A percentile compares a stretch with the other conserved stretches of the same genome.
phyloP scores from a whole-genome alignment of 306 rosid genomes.

The Gynostemma pentaphyllum region DNA sequence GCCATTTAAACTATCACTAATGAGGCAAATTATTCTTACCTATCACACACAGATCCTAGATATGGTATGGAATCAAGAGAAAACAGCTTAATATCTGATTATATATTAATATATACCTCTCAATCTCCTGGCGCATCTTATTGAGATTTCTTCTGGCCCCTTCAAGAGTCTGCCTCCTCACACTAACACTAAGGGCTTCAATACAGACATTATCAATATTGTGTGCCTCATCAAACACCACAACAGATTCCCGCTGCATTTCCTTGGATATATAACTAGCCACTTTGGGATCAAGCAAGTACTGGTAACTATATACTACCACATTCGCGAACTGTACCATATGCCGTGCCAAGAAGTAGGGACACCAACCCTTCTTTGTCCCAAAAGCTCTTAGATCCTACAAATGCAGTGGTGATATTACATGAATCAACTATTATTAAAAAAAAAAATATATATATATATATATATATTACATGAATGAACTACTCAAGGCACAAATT shows the following conservation, averaged over 20 bases:
- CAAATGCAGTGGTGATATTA: background rate
- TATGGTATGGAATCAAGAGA: background rate
- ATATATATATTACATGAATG: too few species aligned
- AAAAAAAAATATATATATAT: too few species aligned
- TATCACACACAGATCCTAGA: background rate
- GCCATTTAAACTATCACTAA: background rate
- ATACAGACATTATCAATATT: conserved; percentile 92
- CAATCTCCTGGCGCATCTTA: conserved; percentile 79
- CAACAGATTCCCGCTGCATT: conserved; percentile 90
- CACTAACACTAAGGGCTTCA: conserved; percentile 96
- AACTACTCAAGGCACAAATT: background rate
- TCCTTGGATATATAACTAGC: conserved; percentile 89
- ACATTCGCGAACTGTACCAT: conserved; percentile 94
- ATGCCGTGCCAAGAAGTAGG: conserved; percentile 83
- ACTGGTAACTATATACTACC: conserved; percentile 88
- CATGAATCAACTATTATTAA: background rate
- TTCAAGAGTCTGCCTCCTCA: conserved; percentile 91
- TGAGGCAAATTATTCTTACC: background rate
- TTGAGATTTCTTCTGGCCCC: conserved; percentile 84
- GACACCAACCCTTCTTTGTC: conserved; percentile 88
- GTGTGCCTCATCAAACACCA: conserved; percentile 95
- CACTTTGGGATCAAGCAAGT: conserved; percentile 91
- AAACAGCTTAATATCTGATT: background rate
- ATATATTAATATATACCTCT: conserved; percentile 45
- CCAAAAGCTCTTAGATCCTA: conserved; percentile 77